Conservation (phyloP, 1,139 yeast species). For the Hanseniaspora gamundiae region DNA sequence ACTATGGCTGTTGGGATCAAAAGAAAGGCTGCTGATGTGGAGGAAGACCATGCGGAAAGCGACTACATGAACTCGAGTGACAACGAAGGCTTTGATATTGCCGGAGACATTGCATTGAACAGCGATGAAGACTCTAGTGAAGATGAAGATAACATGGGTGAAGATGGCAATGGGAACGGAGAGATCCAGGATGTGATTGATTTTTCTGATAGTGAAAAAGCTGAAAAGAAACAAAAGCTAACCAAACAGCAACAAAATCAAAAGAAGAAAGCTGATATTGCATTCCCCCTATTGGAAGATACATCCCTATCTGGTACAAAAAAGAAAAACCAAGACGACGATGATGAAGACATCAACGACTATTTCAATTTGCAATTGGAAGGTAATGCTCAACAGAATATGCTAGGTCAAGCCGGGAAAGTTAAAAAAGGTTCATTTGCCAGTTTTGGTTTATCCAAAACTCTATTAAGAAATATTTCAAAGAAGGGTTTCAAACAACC, state of each 20-base stretch:
- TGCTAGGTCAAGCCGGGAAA: constrained; percentile 41
- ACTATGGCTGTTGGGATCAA: neutral
- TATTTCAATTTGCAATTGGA: constrained; percentile 24
- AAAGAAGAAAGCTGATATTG: constrained; percentile 10
- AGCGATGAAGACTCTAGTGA: constrained; percentile 30
- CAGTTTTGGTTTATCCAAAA: constrained; percentile 77
- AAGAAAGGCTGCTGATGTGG: constrained; percentile 1
- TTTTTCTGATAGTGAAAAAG: constrained; percentile 35
- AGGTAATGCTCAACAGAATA: constrained; percentile 3
- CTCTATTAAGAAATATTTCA: constrained; percentile 53
- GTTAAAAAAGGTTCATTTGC: constrained; percentile 76
- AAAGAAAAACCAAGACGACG: constrained; percentile 29
- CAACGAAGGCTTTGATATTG: constrained; percentile 51
- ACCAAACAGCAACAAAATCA: constrained; percentile 12
- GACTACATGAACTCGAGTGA: neutral
- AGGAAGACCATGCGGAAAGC: neutral
- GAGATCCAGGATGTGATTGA: constrained; percentile 47
- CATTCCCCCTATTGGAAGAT: constrained; percentile 57
- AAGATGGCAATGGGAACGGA: constrained; percentile 26
- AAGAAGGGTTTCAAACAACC: constrained; percentile 90
- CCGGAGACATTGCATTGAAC: constrained; percentile 45
- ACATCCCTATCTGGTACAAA: constrained; percentile 40
- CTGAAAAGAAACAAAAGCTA: constrained; percentile 18
- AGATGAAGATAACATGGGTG: constrained; percentile 26
- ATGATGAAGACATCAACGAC: constrained; percentile 34